These are phyloP conservation scores for Leptoxyphium fumago DNA, from an alignment of 2,329 filamentous ascomycete species.

Conservation along the genomic window DNA sequence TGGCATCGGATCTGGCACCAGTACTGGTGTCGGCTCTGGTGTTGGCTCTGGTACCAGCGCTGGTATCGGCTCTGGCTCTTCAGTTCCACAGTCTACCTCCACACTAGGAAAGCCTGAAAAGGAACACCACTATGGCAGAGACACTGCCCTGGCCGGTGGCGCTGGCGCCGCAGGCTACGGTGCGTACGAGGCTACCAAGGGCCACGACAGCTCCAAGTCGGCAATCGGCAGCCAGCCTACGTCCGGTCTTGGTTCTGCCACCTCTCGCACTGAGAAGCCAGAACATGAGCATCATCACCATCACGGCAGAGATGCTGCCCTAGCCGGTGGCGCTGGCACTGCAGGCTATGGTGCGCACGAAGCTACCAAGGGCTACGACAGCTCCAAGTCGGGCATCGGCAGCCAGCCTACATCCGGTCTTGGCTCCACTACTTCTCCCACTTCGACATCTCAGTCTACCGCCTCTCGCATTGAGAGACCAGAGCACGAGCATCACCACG, in stretches of 20 bases:
- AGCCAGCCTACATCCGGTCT: too few species aligned
- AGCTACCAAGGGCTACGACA: neutral
- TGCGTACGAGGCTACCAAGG: conserved; percentile 3
- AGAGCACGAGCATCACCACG: conserved; percentile 13
- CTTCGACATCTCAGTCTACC: too few species aligned
- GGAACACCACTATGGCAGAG: conserved; percentile 18
- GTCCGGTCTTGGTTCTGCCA: too few species aligned
- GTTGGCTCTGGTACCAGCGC: too few species aligned
- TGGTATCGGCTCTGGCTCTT: neutral
- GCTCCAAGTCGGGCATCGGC: too few species aligned
- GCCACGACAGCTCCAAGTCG: too few species aligned
- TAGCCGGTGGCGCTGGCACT: conserved; percentile 18
- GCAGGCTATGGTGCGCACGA: conserved; percentile 9
- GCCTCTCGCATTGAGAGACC: conserved; percentile 7
- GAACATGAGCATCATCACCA: conserved; percentile 12
- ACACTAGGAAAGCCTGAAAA: neutral
- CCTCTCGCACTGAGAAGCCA: neutral
- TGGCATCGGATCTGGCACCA: too few species aligned
- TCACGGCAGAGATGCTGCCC: conserved; percentile 19
- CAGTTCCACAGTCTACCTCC: neutral
- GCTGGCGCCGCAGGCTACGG: conserved; percentile 16
- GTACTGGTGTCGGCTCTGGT: too few species aligned
- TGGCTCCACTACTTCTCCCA: too few species aligned
- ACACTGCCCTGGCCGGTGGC: conserved; percentile 19
- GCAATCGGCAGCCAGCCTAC: too few species aligned